These are phyloP conservation scores for Pseudonitzschia multistriata DNA, from an alignment of 108 stramenopile species.

Conservation along the genomic window DNA sequence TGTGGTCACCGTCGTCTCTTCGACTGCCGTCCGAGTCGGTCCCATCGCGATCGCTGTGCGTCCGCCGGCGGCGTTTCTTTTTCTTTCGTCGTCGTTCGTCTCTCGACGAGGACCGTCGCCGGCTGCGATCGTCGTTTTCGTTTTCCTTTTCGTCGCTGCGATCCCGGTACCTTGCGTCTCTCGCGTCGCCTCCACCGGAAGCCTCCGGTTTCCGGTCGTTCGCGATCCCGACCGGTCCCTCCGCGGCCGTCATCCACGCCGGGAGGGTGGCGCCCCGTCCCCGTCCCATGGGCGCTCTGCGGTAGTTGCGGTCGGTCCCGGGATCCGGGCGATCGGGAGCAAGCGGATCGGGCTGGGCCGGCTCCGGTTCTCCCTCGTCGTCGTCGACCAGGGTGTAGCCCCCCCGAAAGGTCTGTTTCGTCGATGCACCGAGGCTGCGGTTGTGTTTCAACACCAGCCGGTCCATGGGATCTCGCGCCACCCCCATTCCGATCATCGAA, in stretches of 20 bases:
- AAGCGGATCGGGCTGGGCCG: not conserved
- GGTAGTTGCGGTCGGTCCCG: not conserved
- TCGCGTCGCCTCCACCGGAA: not conserved
- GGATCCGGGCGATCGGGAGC: not conserved
- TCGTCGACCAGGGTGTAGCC: slow-evolving; percentile 70
- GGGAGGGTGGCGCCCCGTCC: slow-evolving; percentile 61
- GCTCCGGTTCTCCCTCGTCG: slow-evolving; percentile 58
- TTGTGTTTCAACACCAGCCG: slow-evolving; percentile 22
- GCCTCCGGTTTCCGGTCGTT: not conserved
- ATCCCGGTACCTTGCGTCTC: not conserved
- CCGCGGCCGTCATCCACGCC: slow-evolving; percentile 58
- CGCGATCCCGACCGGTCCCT: slow-evolving; percentile 5
- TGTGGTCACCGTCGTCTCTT: not conserved
- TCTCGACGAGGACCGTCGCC: slow-evolving; percentile 10
- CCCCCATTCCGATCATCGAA: slow-evolving; percentile 70
- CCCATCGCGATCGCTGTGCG: not conserved
- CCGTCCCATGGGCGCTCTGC: slow-evolving; percentile 48
- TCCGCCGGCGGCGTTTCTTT: not conserved
- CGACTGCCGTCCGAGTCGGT: not conserved
- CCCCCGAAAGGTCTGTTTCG: slow-evolving; percentile 29
- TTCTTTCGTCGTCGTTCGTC: slow-evolving; percentile 20
- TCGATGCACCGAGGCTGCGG: not conserved
- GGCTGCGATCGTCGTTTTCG: slow-evolving; percentile 6
- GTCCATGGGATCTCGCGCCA: slow-evolving; percentile 67
- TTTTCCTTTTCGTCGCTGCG: not conserved